Base-by-base conservation (phyloP, 2,329 filamentous ascomycete species). In the Rutstroemia sp. region DNA sequence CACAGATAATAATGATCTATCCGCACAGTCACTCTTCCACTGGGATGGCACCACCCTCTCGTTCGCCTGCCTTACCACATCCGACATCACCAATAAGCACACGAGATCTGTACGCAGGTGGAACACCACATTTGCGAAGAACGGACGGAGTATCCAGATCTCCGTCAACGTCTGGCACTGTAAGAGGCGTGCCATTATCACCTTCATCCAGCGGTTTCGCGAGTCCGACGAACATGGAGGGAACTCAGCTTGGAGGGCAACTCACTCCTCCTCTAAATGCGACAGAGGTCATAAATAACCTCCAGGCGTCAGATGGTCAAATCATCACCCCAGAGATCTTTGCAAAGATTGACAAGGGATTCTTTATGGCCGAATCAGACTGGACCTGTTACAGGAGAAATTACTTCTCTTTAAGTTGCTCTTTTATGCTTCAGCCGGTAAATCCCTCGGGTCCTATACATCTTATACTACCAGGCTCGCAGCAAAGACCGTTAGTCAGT, bases 321-420 rank as follows among this genome's bases (percentile, higher is more conserved):
- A 70, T 72, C 2, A 74, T 88, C 39, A 77, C 76, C 45, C 82
- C 84, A 17, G 79, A 82, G 37, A 82, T 89, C 51, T 76, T 83
- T 48, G 84, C 82, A 16, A 84, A 82, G 65, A 84, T 88, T 51
- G 84, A 87, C 59, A 87, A 88, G 63, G 85, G 85, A 0, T 88
- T 88, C 69, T 88, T 88, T 66, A 73, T 77, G 51, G 74, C 73
- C 2, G 85, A 88, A 59, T 73, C 76, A 7, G 84, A 86, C 61
- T 89, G 86, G 86, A 89, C 86, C 2, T 88, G 86, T 71, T 89
- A 89, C 67, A 77, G 86, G 44, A 76, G 86, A 53, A 89, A 89
- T 65, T 89, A 89, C 69, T 88, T 89, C 64, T 79, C 83, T 0
- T 78, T 88, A 4, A 80, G 78, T 37, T 86, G 83, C 64, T 82